Evolutionary conservation across 768 basidiomycete species (phyloP), one percentile per base, ranked within the genome.

Genomic region (Lentinula boryana): DNA sequence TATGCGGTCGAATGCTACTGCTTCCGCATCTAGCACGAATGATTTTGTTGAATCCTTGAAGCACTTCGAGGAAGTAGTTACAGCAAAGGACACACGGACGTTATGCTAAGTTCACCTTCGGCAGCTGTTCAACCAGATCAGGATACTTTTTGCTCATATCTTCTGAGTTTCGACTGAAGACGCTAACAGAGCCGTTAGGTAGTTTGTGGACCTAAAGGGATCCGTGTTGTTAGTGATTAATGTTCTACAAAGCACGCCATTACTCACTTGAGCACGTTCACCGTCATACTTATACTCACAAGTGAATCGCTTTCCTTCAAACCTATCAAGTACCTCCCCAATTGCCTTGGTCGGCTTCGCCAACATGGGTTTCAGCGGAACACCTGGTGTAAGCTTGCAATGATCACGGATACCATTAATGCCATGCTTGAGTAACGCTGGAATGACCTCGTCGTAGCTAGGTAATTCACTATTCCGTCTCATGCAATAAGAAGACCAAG

Each of bases 241-340:
- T 1, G 6, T 3, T 8, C 27, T 9, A 32, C 23, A 51, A 27
- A 35, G 7, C 3, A 35, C 43, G 13, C 27, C 15, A 46, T 38
- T 3, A 6, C 73, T 38, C 48, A 88, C 90, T 77, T 98, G 95
- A 15, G 97, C 97, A 51, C 97, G 87, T 71, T 99, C 97, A 6
- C 97, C 97, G 64, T 99, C 97, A 66, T 99, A 99, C 73, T 99
- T 99, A 75, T 99, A 99, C 76, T 99, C 97, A 75, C 95, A 98
- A 8, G 97, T 98, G 70, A 99, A 98, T 58, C 81, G 84, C 73
- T 95, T 95, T 68, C 86, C 87, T 73, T 99, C 97, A 68, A 98
- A 99, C 60, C 95, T 80, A 74, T 99, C 96, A 21, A 99, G 82
- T 18, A 99, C 96, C 74, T 98, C 96, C 13, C 93, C 88, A 65